phyloP scores from a whole-genome alignment of 495 filamentous ascomycete genomes.

The Daldinia caldariorum region DNA sequence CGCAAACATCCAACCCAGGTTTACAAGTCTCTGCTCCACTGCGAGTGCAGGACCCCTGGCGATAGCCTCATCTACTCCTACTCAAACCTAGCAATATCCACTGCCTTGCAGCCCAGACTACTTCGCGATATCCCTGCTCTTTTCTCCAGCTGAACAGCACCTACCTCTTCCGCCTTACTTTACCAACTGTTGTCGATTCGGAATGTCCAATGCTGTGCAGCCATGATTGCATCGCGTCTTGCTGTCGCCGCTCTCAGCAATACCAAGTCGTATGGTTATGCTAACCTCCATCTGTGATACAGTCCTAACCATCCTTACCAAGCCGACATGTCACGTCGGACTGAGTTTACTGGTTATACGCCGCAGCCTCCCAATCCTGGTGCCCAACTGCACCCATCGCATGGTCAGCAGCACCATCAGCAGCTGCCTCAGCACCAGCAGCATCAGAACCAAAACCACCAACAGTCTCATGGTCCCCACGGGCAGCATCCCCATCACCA shows the following conservation, averaged over 20 bases:
- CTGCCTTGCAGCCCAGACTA: conserved; percentile 38
- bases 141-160: conserved; percentile 21
- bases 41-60: conserved; percentile 41
- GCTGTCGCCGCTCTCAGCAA: conserved; percentile 39
- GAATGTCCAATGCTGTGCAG: conserved; percentile 36
- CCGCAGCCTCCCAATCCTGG: conserved; percentile 41
- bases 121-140: conserved; percentile 24
- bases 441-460: conserved; percentile 42
- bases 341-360: conserved; percentile 49
- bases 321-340: conserved; percentile 56
- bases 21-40: conserved; percentile 35
- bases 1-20: conserved; percentile 32
- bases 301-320: conserved; percentile 52
- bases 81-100: conserved; percentile 21
- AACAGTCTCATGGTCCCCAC: conserved; percentile 35
- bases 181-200: conserved; percentile 28
- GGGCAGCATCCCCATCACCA: conserved; percentile 50
- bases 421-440: conserved; percentile 44
- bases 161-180: conserved; percentile 9
- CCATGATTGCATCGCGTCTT: conserved; percentile 38
- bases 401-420: conserved; percentile 46
- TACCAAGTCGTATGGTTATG: conserved; percentile 35
- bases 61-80: conserved; percentile 41
- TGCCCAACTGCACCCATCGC: conserved; percentile 46
- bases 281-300: conserved; percentile 46